phyloP scores from a whole-genome alignment of 768 basidiomycete species.

The Austroboletus eburneus region DNA sequence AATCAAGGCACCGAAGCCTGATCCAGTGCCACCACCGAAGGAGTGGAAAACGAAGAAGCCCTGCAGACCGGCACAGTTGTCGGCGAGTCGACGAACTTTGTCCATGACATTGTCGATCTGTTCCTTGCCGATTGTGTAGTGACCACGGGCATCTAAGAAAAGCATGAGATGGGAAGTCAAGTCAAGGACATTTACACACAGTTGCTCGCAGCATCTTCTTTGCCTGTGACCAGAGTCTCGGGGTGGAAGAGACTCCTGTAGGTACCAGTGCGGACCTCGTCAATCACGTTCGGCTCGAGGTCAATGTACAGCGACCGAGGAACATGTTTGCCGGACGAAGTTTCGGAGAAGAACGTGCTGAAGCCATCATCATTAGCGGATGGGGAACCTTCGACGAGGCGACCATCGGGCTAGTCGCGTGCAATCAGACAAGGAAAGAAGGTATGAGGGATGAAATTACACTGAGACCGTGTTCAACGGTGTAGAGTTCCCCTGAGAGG shows the following conservation, averaged over 20 bases:
- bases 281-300: constrained; percentile 96
- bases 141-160: constrained; percentile 84
- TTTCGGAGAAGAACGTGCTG: constrained; percentile 99
- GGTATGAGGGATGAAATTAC: constrained; percentile 40
- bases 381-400: constrained; percentile 73
- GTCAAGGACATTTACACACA: constrained; percentile 60
- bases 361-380: constrained; percentile 85
- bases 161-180: background rate
- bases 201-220: constrained; percentile 99
- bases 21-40: constrained; percentile 98
- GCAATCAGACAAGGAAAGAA: constrained; percentile 17
- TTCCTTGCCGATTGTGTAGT: constrained; percentile 98
- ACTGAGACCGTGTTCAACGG: constrained; percentile 95
- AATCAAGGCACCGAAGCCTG: constrained; percentile 94
- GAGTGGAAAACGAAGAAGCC: constrained; percentile 99
- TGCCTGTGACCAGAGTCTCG: constrained; percentile 96
- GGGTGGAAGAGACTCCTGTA: constrained; percentile 99
- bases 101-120: constrained; percentile 96
- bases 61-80: constrained; percentile 95
- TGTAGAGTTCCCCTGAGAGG: constrained; percentile 91
- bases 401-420: constrained; percentile 82
- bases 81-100: constrained; percentile 88
- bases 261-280: constrained; percentile 92
- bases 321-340: constrained; percentile 92
- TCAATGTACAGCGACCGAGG: constrained; percentile 97